Percentiles rank a stretch among this genome's conserved stretches.
These are phyloP conservation scores for Crithidia brevicula DNA, from an alignment of 208 protist genomes.

Conservation along the genomic window DNA sequence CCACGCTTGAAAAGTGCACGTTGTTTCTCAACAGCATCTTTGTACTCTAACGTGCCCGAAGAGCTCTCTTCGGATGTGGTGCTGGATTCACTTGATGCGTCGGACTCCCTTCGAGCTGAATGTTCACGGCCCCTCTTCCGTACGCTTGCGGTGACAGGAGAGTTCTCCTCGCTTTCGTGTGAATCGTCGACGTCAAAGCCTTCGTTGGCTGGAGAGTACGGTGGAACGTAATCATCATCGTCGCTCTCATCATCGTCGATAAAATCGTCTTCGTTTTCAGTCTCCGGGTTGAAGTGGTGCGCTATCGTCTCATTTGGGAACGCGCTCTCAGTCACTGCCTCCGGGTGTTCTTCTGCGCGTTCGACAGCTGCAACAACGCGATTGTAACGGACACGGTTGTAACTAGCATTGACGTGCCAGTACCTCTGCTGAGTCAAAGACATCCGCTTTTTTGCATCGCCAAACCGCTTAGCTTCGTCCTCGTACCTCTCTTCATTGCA, in stretches of 20 bases:
- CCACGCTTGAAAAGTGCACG: constrained; percentile 34
- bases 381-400: constrained; percentile 89
- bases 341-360: constrained; percentile 43
- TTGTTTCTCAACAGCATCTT: constrained; percentile 6
- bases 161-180: constrained; percentile 16
- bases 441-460: constrained; percentile 21
- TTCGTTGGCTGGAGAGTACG: constrained; percentile 23
- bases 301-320: constrained; percentile 58
- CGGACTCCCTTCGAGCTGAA: neutral
- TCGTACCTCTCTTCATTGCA: constrained; percentile 49
- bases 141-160: neutral
- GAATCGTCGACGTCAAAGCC: constrained; percentile 11
- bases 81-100: neutral
- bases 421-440: constrained; percentile 73
- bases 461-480: constrained; percentile 10
- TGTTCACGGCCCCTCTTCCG: constrained; percentile 9
- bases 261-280: constrained; percentile 42
- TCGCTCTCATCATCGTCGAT: constrained; percentile 40
- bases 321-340: constrained; percentile 36
- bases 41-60: constrained; percentile 12
- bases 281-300: constrained; percentile 40
- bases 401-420: constrained; percentile 79
- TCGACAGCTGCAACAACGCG: constrained; percentile 71
- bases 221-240: constrained; percentile 19
- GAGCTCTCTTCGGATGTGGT: constrained; percentile 9